Percentiles rank a stretch among this genome's conserved stretches.
phyloP scores from a whole-genome alignment of 2,329 filamentous ascomycete genomes.

The Pleurostoma richardsiae region DNA sequence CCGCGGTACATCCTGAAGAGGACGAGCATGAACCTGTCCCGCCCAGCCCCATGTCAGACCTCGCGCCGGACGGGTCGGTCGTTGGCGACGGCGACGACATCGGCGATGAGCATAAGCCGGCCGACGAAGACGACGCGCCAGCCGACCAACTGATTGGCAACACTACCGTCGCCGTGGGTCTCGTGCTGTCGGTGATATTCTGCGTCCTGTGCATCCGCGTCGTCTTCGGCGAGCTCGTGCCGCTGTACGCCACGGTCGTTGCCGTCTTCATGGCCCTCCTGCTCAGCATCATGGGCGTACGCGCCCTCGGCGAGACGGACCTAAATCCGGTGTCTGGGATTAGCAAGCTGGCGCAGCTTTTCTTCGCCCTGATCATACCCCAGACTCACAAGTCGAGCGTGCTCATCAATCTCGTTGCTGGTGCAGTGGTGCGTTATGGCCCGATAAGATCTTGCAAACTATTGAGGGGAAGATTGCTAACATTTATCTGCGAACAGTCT shows the following conservation, averaged over 20 bases:
- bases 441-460: too few relatives aligned
- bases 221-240: slow-evolving; percentile 79
- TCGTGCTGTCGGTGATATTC: slow-evolving; percentile 70
- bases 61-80: slow-evolving; percentile 2
- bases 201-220: slow-evolving; percentile 79
- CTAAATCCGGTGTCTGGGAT: slow-evolving; percentile 96
- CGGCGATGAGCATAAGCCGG: slow-evolving; percentile 19
- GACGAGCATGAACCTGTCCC: slow-evolving; percentile 6
- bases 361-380: slow-evolving; percentile 89
- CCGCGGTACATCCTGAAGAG: slow-evolving; percentile 8
- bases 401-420: slow-evolving; percentile 92
- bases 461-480: too few relatives aligned
- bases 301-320: slow-evolving; percentile 76
- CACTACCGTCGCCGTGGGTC: slow-evolving; percentile 66
- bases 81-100: slow-evolving; percentile 10
- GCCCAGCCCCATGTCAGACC: slow-evolving; percentile 9
- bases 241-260: slow-evolving; percentile 67
- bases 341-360: slow-evolving; percentile 90
- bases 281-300: slow-evolving; percentile 65
- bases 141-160: slow-evolving; percentile 74
- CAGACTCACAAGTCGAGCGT: slow-evolving; percentile 76
- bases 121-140: slow-evolving; percentile 72
- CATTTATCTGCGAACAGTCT: slow-evolving; percentile 6
- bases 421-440: slow-evolving; percentile 58
- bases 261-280: slow-evolving; percentile 82